Percentiles rank a stretch among this genome's conserved stretches.
Conservation (phyloP, 768 basidiomycete genomes). For the Rhodotorula toruloides region DNA sequence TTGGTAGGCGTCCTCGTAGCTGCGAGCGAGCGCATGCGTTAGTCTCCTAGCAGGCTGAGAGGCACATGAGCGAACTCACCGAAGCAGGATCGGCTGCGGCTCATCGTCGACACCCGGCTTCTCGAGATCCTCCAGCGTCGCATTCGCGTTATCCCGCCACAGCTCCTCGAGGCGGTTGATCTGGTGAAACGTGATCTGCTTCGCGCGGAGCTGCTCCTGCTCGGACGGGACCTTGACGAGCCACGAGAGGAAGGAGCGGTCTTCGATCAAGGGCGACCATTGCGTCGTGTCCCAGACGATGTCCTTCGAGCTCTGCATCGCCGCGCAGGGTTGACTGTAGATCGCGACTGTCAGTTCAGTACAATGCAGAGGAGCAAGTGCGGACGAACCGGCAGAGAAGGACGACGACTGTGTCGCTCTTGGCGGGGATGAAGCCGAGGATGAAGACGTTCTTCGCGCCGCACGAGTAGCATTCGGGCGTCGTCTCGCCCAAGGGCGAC, state of each 20-base stretch:
- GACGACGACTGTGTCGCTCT: conserved; percentile 97
- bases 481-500: conserved; percentile 90
- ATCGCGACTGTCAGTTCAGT: conserved; percentile 3
- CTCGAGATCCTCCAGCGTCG: conserved; percentile 92
- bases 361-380: neutral
- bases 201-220: conserved; percentile 88
- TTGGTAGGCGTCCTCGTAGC: conserved; percentile 97
- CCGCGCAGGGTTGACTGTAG: conserved; percentile 89
- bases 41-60: neutral
- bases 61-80: conserved; percentile 43
- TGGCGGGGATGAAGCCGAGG: conserved; percentile 98
- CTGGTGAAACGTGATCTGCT: conserved; percentile 93
- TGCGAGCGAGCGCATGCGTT: conserved; percentile 29
- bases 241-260: conserved; percentile 98
- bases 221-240: conserved; percentile 95
- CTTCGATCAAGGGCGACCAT: conserved; percentile 98
- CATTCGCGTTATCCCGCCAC: conserved; percentile 95
- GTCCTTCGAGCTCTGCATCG: conserved; percentile 79
- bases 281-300: conserved; percentile 97
- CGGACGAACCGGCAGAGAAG: conserved; percentile 79
- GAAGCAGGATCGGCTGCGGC: conserved; percentile 79
- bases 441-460: conserved; percentile 99
- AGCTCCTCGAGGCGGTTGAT: conserved; percentile 96
- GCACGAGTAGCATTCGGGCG: conserved; percentile 98
- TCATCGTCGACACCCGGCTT: conserved; percentile 98